Evolutionary conservation across 2,329 filamentous ascomycete species (phyloP), one percentile per base, ranked within the genome.

Genomic region (Teratosphaeriaceae sp.): DNA sequence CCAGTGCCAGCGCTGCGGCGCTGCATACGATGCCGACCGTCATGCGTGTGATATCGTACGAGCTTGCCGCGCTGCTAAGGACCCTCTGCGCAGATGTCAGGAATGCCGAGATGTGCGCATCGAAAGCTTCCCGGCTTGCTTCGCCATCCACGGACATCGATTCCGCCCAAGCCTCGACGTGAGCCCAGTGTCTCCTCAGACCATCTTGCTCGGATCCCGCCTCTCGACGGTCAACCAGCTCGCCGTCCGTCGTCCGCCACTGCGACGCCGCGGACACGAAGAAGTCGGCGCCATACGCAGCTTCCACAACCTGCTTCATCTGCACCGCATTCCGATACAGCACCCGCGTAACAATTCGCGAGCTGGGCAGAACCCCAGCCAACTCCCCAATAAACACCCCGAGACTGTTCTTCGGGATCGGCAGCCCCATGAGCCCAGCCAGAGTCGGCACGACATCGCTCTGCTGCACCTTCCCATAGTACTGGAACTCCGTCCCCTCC

Each of bases 371-470:
- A 50, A 97, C 79, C 0, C 75, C 71, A 13, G 95, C 68, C 51
- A 98, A 83, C 5, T 88, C 79, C 0, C 79, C 72, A 38, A 97
- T 88, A 47, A 96, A 82, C 1, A 88, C 80, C 4, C 92, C 92
- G 0, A 98, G 69, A 50, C 88, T 97, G 59, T 98, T 98, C 62
- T 82, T 80, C 0, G 92, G 86, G 1, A 94, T 74, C 0, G 92
- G 90, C 51, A 98, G 84, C 0, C 89, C 89, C 34, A 98, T 73
- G 22, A 98, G 69, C 1, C 83, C 88, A 9, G 86, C 88, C 18
- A 98, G 70, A 0, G 90, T 96, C 1, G 92, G 89, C 0, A 87
- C 88, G 46, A 98, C 76, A 64, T 98, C 94, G 1, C 88, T 94
- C 67, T 98, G 92, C 60, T 97, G 86, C n/a, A 97, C 79, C 42